Evolutionary conservation across 139 green algal genomes (phyloP), one percentile per base, ranked within the genome.

Genomic region (Volvox africanus): DNA sequence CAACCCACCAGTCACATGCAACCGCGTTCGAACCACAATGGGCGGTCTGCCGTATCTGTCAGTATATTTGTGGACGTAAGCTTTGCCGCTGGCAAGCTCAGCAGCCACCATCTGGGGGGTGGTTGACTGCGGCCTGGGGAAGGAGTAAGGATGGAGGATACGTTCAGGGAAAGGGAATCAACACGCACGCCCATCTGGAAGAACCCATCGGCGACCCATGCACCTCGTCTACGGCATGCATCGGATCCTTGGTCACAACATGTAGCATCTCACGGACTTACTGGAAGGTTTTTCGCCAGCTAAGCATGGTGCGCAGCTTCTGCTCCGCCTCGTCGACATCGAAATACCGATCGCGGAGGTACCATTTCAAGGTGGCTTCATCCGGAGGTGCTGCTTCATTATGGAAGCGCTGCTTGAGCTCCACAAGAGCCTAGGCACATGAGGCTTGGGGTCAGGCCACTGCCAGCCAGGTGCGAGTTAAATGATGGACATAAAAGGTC

Each of bases 21-120:
- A 88, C 26, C 89, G 87, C 0, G 94, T 94, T 1, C 90, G 80
- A 30, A 99, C 96, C 26, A 99, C 84, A 36, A 99, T 95, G 28
- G 98, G 97, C 2, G 97, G 97, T 61, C 97, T 94, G 0, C 94
- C 95, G n/a, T 95, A 93, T 32, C 94, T 85, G 93, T 99, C 98
- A 0, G 75, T 55, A 18, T 96, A 80, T 0, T 89, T 89, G 91
- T 98, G 96, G n/a, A 99, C 88, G 86, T 96, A 97, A 0, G 96
- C 97, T 89, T 99, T 99, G 77, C 98, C 97, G 24, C 95, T 98
- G 32, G 94, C 94, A 24, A 94, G 88, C 94, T 99, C 96, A 1
- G 65, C 61, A 1, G 92, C 93, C 6, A 98, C 93, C 35, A 88
- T 69, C 6, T 93, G 92, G 2, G 89, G 68, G 0, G 92, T 96